These are phyloP conservation scores for Trametes sanguinea DNA, from an alignment of 768 basidiomycete genomes.

Conservation along the genomic window DNA sequence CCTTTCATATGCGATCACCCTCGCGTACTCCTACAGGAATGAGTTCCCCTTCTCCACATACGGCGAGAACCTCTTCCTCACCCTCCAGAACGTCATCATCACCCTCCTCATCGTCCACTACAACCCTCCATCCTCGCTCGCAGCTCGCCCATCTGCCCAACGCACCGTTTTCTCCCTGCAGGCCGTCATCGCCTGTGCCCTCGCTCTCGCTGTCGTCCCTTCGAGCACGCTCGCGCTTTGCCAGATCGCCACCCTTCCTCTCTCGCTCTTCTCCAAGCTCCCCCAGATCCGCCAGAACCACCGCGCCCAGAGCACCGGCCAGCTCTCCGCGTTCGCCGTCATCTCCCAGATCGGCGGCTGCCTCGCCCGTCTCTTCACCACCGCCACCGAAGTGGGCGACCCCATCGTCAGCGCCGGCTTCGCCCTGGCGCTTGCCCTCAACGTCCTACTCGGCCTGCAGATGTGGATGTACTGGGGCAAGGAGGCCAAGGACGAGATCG, in stretches of 20 bases:
- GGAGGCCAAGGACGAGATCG: constrained; percentile 38
- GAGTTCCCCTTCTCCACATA: constrained; percentile 95
- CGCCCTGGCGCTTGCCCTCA: constrained; percentile 77
- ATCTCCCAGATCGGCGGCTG: constrained; percentile 87
- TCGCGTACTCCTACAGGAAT: constrained; percentile 84
- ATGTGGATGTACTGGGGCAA: constrained; percentile 84
- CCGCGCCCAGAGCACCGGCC: constrained; percentile 78
- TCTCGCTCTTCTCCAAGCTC: constrained; percentile 89
- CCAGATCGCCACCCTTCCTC: constrained; percentile 85
- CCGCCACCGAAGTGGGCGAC: constrained; percentile 87
- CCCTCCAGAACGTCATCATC: constrained; percentile 85
- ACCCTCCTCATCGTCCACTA: constrained; percentile 84
- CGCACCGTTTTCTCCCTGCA: constrained; percentile 38
- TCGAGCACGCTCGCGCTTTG: constrained; percentile 59
- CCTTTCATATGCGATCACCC: constrained; percentile 83
- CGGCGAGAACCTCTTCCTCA: constrained; percentile 95
- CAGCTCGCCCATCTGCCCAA: constrained; percentile 26
- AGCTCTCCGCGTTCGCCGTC: constrained; percentile 92
- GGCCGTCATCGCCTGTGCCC: constrained; percentile 42
- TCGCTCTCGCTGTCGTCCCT: constrained; percentile 52
- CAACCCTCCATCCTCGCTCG: constrained; percentile 39
- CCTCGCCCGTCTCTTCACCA: constrained; percentile 91
- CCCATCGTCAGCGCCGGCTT: constrained; percentile 80
- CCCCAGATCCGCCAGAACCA: constrained; percentile 91
- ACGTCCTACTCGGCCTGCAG: constrained; percentile 81